A percentile compares a stretch with the other conserved stretches of the same genome.
phyloP scores from a whole-genome alignment of 202 grass and related monocot species.

The Tripidium arundinaceum region DNA sequence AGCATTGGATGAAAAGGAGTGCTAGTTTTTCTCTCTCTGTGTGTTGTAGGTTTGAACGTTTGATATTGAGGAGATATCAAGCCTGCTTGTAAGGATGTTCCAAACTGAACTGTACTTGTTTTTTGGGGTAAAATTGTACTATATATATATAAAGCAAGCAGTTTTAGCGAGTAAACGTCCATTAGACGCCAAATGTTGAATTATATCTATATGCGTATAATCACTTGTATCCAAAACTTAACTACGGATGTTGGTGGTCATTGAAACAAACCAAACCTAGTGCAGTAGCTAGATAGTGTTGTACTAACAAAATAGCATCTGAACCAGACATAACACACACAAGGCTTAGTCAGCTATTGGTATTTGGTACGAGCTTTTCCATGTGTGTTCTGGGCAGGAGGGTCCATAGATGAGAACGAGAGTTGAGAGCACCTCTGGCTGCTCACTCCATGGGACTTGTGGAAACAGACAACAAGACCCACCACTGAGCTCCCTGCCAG shows the following conservation, averaged over 20 bases:
- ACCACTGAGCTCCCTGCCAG: slow-evolving; percentile 36
- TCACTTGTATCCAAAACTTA: neutral
- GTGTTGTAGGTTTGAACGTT: neutral
- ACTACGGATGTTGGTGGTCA: neutral
- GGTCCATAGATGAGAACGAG: slow-evolving; percentile 1
- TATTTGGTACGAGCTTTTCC: slow-evolving; percentile 25
- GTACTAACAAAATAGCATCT: slow-evolving; percentile 10
- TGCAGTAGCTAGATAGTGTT: slow-evolving; percentile 4
- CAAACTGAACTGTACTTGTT: neutral
- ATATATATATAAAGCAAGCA: neutral
- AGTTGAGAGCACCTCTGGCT: neutral
- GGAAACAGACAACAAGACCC: slow-evolving; percentile 40
- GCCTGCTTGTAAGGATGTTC: neutral
- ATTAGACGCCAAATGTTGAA: neutral
- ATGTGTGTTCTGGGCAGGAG: neutral
- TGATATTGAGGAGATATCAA: neutral
- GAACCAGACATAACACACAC: slow-evolving; percentile 3
- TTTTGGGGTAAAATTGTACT: neutral
- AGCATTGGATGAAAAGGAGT: neutral
- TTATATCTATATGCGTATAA: neutral
- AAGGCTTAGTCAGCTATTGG: neutral
- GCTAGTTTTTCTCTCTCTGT: too few species aligned
- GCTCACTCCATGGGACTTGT: slow-evolving; percentile 26
- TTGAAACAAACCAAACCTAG: slow-evolving; percentile 9
- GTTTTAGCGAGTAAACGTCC: neutral